Percentiles rank a stretch among this genome's conserved stretches.
Conservation (phyloP, 768 basidiomycete species). For the Pleurotus citrinopileatus region DNA sequence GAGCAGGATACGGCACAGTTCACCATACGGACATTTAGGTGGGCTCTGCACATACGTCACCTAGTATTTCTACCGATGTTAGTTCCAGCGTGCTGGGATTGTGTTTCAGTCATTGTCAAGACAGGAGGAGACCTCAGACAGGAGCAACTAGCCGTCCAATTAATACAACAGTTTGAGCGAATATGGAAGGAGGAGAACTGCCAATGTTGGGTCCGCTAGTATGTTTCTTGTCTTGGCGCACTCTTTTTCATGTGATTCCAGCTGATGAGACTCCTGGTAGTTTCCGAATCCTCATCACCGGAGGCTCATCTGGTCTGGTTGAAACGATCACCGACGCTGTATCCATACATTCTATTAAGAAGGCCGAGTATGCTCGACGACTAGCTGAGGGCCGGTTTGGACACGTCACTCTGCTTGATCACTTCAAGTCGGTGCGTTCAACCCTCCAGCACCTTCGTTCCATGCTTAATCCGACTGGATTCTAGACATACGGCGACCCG, state of each 20-base stretch:
- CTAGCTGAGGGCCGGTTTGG: conserved; percentile 77
- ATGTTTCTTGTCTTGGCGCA: conserved; percentile 20
- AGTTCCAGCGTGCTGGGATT: conserved; percentile 71
- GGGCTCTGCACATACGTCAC: conserved; percentile 21
- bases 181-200: conserved; percentile 97
- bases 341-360: conserved; percentile 99
- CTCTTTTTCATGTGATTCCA: conserved; percentile 25
- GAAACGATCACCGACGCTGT: conserved; percentile 99
- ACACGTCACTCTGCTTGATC: conserved; percentile 87
- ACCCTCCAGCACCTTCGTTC: too few relatives aligned
- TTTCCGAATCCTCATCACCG: conserved; percentile 96
- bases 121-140: conserved; percentile 96
- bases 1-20: conserved; percentile 88
- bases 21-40: conserved; percentile 96
- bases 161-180: conserved; percentile 87
- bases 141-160: conserved; percentile 94
- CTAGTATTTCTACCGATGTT: not conserved
- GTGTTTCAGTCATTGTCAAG: conserved; percentile 97
- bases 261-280: too few relatives aligned
- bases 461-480: not conserved
- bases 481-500: conserved; percentile 86
- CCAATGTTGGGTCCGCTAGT: conserved; percentile 94
- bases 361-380: conserved; percentile 92
- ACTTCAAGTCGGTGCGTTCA: conserved; percentile 71
- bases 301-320: conserved; percentile 88